Conservation (phyloP, 2,329 filamentous ascomycete species). For the Grosmannia serpens region DNA sequence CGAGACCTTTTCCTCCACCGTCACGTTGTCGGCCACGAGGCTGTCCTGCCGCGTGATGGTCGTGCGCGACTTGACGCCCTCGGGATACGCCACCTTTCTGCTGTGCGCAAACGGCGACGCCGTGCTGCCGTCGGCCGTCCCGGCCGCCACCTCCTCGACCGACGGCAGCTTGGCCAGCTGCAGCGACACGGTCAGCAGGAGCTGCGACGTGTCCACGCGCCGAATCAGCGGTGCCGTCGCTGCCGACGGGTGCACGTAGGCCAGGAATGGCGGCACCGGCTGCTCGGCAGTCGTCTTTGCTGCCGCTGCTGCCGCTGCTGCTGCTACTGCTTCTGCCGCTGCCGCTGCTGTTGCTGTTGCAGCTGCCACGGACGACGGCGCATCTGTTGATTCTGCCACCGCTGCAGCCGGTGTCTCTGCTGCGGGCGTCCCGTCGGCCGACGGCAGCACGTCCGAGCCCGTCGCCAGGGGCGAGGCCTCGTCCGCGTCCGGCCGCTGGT, state of each 20-base stretch:
- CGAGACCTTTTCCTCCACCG: conserved; percentile 77
- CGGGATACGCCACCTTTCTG: conserved; percentile 71
- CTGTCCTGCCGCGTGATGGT: conserved; percentile 75
- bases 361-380: too few species aligned
- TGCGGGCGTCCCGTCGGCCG: background rate
- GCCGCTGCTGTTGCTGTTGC: background rate
- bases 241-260: conserved; percentile 62
- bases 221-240: conserved; percentile 57
- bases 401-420: background rate
- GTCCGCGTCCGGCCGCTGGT: background rate
- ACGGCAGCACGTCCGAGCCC: background rate
- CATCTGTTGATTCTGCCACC: background rate
- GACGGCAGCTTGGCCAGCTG: conserved; percentile 76
- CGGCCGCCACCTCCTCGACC: conserved; percentile 70
- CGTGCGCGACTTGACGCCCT: conserved; percentile 66
- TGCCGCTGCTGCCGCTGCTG: background rate
- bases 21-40: conserved; percentile 79
- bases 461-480: background rate
- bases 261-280: conserved; percentile 59
- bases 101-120: conserved; percentile 66
- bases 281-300: background rate
- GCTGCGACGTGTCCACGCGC: conserved; percentile 75
- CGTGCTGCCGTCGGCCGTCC: conserved; percentile 43
- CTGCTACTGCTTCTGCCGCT: background rate
- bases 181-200: conserved; percentile 72